Conservation (phyloP, 257 asterid species). For the Fraxinus excelsior region DNA sequence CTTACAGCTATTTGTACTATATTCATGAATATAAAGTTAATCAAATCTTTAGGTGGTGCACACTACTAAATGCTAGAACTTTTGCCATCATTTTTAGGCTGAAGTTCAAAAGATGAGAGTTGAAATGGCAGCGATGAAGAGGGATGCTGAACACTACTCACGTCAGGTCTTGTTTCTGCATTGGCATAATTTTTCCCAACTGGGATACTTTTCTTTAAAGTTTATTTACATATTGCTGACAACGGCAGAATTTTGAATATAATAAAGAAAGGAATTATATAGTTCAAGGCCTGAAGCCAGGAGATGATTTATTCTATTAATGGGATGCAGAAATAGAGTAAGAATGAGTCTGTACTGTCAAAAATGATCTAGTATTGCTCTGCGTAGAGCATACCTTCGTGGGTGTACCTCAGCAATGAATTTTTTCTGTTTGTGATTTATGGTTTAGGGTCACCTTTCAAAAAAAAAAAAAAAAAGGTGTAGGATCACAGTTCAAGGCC, state of each 20-base stretch:
- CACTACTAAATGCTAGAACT: conserved; percentile 14
- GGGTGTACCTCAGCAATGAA: background rate
- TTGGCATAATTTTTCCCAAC: background rate
- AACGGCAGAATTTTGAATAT: background rate
- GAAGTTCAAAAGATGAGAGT: conserved; percentile 98
- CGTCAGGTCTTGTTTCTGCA: conserved; percentile 57
- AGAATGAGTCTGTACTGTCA: conserved; percentile 7
- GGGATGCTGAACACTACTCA: conserved; percentile 99
- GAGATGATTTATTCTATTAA: conserved; percentile 13
- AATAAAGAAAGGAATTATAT: conserved; percentile 1
- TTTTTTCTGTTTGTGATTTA: background rate
- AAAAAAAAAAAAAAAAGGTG: no score
- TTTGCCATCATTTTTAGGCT: conserved; percentile 53
- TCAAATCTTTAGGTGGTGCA: conserved; percentile 19
- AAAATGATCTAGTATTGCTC: background rate
- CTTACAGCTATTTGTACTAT: conserved; percentile 13
- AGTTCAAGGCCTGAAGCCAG: conserved; percentile 12
- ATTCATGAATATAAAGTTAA: conserved; percentile 4
- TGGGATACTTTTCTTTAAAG: background rate
- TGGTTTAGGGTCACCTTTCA: conserved; percentile 7
- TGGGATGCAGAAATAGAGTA: background rate
- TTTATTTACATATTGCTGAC: conserved; percentile 7
- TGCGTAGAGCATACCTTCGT: background rate
- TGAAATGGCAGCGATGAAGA: conserved; percentile 97
- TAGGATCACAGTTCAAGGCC: conserved; percentile 7